Conservation (phyloP, 2,329 filamentous ascomycete species). For the Sclerotinia nivalis region DNA sequence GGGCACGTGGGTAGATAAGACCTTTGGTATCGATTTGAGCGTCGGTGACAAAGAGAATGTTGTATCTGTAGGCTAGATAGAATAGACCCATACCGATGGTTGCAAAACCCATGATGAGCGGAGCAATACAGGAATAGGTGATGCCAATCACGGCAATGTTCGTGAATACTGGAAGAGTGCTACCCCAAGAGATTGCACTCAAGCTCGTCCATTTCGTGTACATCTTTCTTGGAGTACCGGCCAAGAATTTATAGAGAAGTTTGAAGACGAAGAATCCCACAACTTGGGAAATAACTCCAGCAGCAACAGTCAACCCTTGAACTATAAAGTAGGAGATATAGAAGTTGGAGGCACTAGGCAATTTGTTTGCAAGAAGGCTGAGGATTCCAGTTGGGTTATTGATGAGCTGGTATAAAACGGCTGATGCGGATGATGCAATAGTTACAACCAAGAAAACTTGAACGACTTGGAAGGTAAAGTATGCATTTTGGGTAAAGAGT, state of each 20-base stretch:
- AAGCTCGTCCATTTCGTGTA: constrained; percentile 77
- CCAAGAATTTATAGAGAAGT: constrained; percentile 71
- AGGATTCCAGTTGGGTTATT: constrained; percentile 63
- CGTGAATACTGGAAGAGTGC: constrained; percentile 76
- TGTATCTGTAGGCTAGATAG: constrained; percentile 88
- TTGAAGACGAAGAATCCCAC: constrained; percentile 72
- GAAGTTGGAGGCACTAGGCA: constrained; percentile 88
- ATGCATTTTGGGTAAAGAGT: constrained; percentile 85
- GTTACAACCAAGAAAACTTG: constrained; percentile 92
- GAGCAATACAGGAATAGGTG: constrained; percentile 83
- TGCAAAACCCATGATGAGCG: constrained; percentile 80
- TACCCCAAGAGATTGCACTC: constrained; percentile 78
- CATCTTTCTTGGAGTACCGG: constrained; percentile 76
- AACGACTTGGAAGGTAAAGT: constrained; percentile 87
- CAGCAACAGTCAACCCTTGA: constrained; percentile 80
- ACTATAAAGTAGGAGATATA: constrained; percentile 95
- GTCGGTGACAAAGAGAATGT: constrained; percentile 84
- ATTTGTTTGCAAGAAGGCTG: constrained; percentile 65
- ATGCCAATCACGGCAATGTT: constrained; percentile 80
- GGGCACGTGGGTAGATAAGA: constrained; percentile 79
- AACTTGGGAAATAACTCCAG: constrained; percentile 72
- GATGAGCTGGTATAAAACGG: constrained; percentile 63
- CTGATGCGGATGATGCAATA: constrained; percentile 75
- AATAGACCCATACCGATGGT: constrained; percentile 76
- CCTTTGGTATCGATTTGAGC: constrained; percentile 84